These are phyloP conservation scores for Westerdykella sp. DNA, from an alignment of 2,329 filamentous ascomycete species.

Conservation along the genomic window DNA sequence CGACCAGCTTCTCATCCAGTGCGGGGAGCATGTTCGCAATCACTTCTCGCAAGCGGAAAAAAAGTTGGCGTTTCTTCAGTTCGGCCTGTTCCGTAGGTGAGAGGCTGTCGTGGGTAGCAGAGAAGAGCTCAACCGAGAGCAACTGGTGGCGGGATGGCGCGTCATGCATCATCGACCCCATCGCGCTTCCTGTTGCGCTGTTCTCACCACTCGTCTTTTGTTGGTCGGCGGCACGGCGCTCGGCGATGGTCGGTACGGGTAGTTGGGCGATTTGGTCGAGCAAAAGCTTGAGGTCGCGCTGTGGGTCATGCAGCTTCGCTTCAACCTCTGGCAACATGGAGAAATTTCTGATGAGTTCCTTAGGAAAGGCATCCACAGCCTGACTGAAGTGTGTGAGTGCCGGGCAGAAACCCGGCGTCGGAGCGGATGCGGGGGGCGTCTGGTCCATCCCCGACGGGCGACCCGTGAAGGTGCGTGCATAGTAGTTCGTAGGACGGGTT, in stretches of 20 bases:
- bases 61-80: slow-evolving; percentile 64
- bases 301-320: slow-evolving; percentile 86
- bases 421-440: slow-evolving; percentile 33
- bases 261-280: slow-evolving; percentile 55
- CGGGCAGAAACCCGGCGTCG: slow-evolving; percentile 53
- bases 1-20: slow-evolving; percentile 95
- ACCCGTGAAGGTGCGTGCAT: slow-evolving; percentile 44
- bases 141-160: slow-evolving; percentile 17
- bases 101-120: slow-evolving; percentile 21
- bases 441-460: slow-evolving; percentile 31
- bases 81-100: slow-evolving; percentile 44
- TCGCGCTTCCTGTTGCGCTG: slow-evolving; percentile 37
- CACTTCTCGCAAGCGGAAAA: slow-evolving; percentile 69
- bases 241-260: slow-evolving; percentile 38
- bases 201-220: slow-evolving; percentile 34
- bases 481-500: slow-evolving; percentile 46
- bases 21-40: slow-evolving; percentile 82
- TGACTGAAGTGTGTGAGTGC: slow-evolving; percentile 76
- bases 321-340: slow-evolving; percentile 96
- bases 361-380: slow-evolving; percentile 83
- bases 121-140: slow-evolving; percentile 16
- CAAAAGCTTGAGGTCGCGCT: slow-evolving; percentile 72
- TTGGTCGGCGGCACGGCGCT: slow-evolving; percentile 21
- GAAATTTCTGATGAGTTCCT: slow-evolving; percentile 92
- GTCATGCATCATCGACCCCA: slow-evolving; percentile 21